A percentile compares a stretch with the other conserved stretches of the same genome.
Evolutionary conservation across 192 early-diverging fungal species (phyloP).

Genomic region (Coemansia asiatica): DNA sequence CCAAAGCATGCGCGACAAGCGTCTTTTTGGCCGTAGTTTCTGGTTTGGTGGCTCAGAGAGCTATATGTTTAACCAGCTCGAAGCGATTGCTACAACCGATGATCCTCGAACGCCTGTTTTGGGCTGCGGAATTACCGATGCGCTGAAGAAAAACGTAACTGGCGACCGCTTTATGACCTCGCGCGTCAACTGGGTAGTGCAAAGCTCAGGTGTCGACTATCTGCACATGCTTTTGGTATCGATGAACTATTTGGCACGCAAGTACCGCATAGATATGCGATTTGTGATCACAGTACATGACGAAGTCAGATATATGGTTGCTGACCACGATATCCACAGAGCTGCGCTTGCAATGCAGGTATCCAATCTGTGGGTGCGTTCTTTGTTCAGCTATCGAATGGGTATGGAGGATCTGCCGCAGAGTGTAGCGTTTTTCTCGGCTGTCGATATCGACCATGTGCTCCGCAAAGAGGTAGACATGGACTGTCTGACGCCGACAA

Average conservation of each 20-base stretch:
- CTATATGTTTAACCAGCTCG: slow-evolving; percentile 93
- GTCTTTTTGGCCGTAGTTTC: slow-evolving; percentile 48
- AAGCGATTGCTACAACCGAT: slow-evolving; percentile 70
- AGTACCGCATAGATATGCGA: slow-evolving; percentile 75
- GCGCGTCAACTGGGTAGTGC: slow-evolving; percentile 96
- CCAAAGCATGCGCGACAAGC: slow-evolving; percentile 44
- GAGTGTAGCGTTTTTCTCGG: slow-evolving; percentile 91
- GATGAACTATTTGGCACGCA: slow-evolving; percentile 78
- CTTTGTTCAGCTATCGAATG: slow-evolving; percentile 79
- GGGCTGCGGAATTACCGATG: slow-evolving; percentile 86
- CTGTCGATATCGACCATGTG: slow-evolving; percentile 88
- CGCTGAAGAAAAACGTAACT: slow-evolving; percentile 62
- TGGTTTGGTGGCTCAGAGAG: slow-evolving; percentile 92
- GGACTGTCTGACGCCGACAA: slow-evolving; percentile 84
- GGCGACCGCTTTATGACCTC: slow-evolving; percentile 75
- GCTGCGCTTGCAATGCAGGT: slow-evolving; percentile 87
- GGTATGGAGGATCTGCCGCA: slow-evolving; percentile 87
- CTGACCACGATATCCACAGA: slow-evolving; percentile 68
- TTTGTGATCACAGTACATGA: slow-evolving; percentile 94
- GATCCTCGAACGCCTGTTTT: slow-evolving; percentile 84
- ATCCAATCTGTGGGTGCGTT: slow-evolving; percentile 89
- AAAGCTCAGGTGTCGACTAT: slow-evolving; percentile 97
- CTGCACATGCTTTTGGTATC: slow-evolving; percentile 87
- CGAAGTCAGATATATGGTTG: slow-evolving; percentile 86
- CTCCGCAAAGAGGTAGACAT: slow-evolving; percentile 89